phyloP scores from a whole-genome alignment of 306 rosid species.

The Quercus parvula region DNA sequence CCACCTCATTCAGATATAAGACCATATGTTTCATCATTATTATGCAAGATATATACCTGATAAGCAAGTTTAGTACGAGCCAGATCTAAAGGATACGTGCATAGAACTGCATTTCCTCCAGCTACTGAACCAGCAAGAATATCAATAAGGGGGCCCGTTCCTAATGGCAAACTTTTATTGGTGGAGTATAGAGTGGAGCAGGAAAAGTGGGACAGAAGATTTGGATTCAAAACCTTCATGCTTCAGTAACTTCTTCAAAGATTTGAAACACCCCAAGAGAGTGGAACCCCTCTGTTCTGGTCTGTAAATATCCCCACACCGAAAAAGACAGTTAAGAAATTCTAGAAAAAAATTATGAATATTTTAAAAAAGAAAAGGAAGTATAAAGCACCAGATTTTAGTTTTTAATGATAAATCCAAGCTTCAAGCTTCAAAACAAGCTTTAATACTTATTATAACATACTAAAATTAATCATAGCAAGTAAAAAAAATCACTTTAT shows the following conservation, averaged over 20 bases:
- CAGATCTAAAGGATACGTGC: slow-evolving; percentile 93
- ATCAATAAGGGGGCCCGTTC: slow-evolving; percentile 81
- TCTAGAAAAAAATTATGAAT: slow-evolving; percentile 10
- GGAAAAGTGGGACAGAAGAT: slow-evolving; percentile 23
- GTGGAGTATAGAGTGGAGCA: too few species aligned
- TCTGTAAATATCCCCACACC: slow-evolving; percentile 35
- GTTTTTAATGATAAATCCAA: not conserved
- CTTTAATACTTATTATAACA: not conserved
- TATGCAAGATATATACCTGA: slow-evolving; percentile 47
- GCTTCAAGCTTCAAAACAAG: not conserved
- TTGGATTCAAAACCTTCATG: slow-evolving; percentile 88
- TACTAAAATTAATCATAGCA: slow-evolving; percentile 13
- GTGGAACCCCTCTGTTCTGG: slow-evolving; percentile 82
- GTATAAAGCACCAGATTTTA: not conserved
- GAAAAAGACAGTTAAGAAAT: not conserved
- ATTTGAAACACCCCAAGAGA: slow-evolving; percentile 67
- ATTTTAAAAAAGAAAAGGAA: not conserved
- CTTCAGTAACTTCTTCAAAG: slow-evolving; percentile 64
- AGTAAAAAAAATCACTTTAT: not conserved
- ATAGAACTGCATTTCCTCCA: slow-evolving; percentile 86
- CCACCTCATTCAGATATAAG: not conserved
- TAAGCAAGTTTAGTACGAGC: slow-evolving; percentile 98
- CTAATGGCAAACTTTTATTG: slow-evolving; percentile 21
- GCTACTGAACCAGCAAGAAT: slow-evolving; percentile 94
- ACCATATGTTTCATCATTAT: slow-evolving; percentile 18